Conservation (phyloP, 352 stramenopile species). For the Heterotrichella gracilis region DNA sequence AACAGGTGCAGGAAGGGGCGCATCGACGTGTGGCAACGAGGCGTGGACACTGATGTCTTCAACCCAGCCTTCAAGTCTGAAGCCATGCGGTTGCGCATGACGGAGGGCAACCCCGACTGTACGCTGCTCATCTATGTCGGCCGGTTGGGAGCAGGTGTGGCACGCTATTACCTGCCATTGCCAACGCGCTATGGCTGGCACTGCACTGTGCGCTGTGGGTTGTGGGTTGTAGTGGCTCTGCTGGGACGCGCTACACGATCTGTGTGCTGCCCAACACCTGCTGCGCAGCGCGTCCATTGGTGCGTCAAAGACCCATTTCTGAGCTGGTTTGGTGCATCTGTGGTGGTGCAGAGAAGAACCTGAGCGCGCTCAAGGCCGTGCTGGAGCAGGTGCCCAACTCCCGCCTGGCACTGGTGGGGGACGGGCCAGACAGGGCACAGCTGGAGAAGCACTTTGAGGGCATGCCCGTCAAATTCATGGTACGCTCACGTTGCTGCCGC, state of each 20-base stretch:
- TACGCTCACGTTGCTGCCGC: too few relatives aligned
- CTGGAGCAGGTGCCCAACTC: constrained; percentile 25
- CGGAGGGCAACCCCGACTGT: too few relatives aligned
- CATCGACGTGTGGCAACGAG: not conserved
- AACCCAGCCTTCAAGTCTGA: not conserved
- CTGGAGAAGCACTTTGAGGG: too few relatives aligned
- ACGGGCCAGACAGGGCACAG: too few relatives aligned
- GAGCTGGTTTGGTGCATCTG: not conserved
- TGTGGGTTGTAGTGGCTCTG: not conserved
- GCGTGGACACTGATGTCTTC: not conserved
- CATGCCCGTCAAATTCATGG: too few relatives aligned
- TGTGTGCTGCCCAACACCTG: not conserved
- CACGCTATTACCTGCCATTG: not conserved
- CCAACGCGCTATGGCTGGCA: not conserved
- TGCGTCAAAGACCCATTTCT: not conserved
- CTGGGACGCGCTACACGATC: not conserved
- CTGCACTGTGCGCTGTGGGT: not conserved
- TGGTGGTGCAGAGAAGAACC: not conserved
- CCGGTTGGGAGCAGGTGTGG: too few relatives aligned
- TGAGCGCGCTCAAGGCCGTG: constrained; percentile 18
- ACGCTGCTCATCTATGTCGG: too few relatives aligned
- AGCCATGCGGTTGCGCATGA: not conserved
- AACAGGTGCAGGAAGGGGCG: too few relatives aligned
- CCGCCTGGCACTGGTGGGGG: constrained; percentile 35
- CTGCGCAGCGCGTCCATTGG: not conserved